A percentile compares a stretch with the other conserved stretches of the same genome.
phyloP scores from a whole-genome alignment of 441 rosid genomes.

The Rhodomyrtus psidioides region DNA sequence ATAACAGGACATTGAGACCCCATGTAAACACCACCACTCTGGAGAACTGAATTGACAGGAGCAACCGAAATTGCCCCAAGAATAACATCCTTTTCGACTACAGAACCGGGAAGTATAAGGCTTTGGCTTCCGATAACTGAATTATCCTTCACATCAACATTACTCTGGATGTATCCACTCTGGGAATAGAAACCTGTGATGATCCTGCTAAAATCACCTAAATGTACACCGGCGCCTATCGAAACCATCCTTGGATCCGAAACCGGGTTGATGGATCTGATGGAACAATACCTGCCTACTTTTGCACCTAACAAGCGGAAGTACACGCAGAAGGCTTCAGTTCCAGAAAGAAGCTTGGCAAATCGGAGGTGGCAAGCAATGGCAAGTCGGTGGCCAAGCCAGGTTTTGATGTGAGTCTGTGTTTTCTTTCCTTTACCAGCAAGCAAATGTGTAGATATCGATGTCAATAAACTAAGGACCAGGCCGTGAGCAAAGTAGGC shows the following conservation, averaged over 20 bases:
- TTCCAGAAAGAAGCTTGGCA: conserved; percentile 59
- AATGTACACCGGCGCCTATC: conserved; percentile 53
- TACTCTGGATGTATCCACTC: conserved; percentile 24
- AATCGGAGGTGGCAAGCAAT: conserved; percentile 60
- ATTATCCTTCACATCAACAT: conserved; percentile 42
- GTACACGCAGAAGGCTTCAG: conserved; percentile 58
- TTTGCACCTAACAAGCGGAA: conserved; percentile 46
- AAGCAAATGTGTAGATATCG: conserved; percentile 22
- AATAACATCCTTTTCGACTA: conserved; percentile 38
- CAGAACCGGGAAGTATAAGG: conserved; percentile 49
- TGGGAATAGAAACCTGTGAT: conserved; percentile 38
- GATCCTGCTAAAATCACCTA: conserved; percentile 61
- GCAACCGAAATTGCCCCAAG: conserved; percentile 70
- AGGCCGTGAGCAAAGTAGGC: conserved; percentile 48
- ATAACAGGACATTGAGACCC: conserved; percentile 52
- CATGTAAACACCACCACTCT: conserved; percentile 47
- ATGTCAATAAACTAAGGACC: conserved; percentile 45
- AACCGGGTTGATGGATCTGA: conserved; percentile 63
- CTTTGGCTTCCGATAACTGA: conserved; percentile 64
- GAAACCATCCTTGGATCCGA: conserved; percentile 44
- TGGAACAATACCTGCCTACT: conserved; percentile 52
- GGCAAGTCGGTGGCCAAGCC: conserved; percentile 46
- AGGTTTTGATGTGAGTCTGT: conserved; percentile 20
- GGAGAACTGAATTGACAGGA: conserved; percentile 47
- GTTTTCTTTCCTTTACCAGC: conserved; percentile 17